Evolutionary conservation across 352 stramenopile species (phyloP), one percentile per base, ranked within the genome.

Genomic region (Pythium guiyangense): DNA sequence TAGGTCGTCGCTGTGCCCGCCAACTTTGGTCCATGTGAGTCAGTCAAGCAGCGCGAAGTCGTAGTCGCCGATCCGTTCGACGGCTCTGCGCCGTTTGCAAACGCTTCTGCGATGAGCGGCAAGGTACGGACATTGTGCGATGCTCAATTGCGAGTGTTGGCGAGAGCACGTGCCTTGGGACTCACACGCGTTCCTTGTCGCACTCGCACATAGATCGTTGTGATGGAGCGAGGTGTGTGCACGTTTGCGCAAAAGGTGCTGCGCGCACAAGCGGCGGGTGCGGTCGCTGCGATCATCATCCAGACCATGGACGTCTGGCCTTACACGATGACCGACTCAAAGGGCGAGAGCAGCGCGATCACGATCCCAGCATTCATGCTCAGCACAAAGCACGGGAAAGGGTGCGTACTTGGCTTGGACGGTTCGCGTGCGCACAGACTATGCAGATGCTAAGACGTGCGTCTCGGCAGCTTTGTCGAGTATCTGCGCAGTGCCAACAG

Each of bases 301-400:
- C 83, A 92, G 63, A 90, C 74, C 0, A 64, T 74, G 20, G 78
- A 90, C 49, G 63, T 92, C 9, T 92, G 83, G 83, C 83, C 83
- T 25, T 92, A 92, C 67, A 89, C 74, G 18, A 92, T 92, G 83
- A 92, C 79, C 27, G 83, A 92, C 59, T 90, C 78, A 0, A 85
- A 71, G 29, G 78, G 77, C 10, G 79, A 90, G 62, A 84, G 79
- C 60, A 63, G 64, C 12, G 50, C 57, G 17, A 67, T 90, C 20
- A 64, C 60, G 35, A 92, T 92, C 51, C 83, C 83, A 22, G 70
- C 80, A 10, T 90, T 90, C 58, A 92, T 92, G 79, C 79, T 92
- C 45, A 90, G 79, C 49, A 60, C 67, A 10, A 87, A 85, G 54
- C 74, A 86, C 52, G 83, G 83, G 63, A 73, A 77, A 46, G 69